phyloP scores from a whole-genome alignment of 2,329 filamentous ascomycete genomes.

The Stagonosporopsis vannaccii region DNA sequence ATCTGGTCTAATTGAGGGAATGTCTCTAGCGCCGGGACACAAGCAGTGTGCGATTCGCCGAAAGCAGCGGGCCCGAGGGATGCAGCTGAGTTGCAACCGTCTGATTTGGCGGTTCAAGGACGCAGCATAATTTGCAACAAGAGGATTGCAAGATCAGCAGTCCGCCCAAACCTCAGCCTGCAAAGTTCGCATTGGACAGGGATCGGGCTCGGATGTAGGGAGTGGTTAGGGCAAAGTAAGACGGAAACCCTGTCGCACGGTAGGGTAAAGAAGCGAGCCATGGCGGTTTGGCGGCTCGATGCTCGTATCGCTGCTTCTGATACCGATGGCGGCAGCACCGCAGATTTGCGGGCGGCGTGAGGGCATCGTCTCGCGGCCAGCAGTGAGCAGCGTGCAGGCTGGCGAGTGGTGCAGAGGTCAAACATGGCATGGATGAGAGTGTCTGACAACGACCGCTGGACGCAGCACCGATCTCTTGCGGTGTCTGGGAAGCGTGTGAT shows the following conservation, averaged over 20 bases:
- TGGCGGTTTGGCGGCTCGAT: constrained; percentile 23
- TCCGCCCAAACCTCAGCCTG: constrained; percentile 41
- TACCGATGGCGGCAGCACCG: constrained; percentile 37
- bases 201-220: constrained; percentile 46
- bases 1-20: constrained; percentile 33
- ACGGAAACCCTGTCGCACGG: constrained; percentile 26
- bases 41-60: constrained; percentile 35
- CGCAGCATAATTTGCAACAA: constrained; percentile 42
- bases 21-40: constrained; percentile 29
- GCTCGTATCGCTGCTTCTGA: constrained; percentile 42
- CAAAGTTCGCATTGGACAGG: constrained; percentile 45
- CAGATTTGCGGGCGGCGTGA: constrained; percentile 25
- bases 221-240: constrained; percentile 46
- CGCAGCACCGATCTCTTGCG: constrained; percentile 24
- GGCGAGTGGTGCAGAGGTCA: constrained; percentile 28
- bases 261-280: constrained; percentile 29
- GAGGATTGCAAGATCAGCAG: constrained; percentile 46
- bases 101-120: constrained; percentile 41
- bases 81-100: constrained; percentile 31
- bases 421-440: constrained; percentile 36
- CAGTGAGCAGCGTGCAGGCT: constrained; percentile 21
- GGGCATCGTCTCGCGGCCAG: constrained; percentile 23
- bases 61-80: constrained; percentile 24
- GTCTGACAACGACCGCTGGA: constrained; percentile 32
- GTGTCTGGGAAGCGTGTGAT: constrained; percentile 20